Evolutionary conservation across 2,329 filamentous ascomycete genomes (phyloP), one percentile per base, ranked within the genome.

Genomic region (Hypoxylon sp.): DNA sequence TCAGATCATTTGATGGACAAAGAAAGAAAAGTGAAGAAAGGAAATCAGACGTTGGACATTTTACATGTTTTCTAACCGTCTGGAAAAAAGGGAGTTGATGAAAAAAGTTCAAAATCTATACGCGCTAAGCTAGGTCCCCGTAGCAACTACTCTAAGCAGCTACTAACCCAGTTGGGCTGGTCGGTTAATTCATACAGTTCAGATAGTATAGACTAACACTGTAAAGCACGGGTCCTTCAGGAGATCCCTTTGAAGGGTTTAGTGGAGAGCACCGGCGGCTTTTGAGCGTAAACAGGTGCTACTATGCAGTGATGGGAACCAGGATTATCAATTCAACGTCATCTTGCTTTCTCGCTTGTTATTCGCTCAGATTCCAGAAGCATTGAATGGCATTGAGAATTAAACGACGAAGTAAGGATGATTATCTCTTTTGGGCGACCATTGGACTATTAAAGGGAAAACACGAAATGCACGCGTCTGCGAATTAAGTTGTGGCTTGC

Each of bases 371-470:
- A 65, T 65, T 65, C 60, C 45, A 61, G 46, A 62, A 51, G 43
- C 55, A 52, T 28, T 50, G 17, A 49, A 49, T 14, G 38, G 51
- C 52, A 63, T 59, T 38, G 17, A 58, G 34, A 38, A 46, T 34
- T 52, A 45, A 41, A 23, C 11, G 25, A 43, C 36, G 19, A 46
- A 60, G 36, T 34, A 50, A 41, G 41, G 41, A 45, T 59, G 19
- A 17, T 46, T 45, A 13, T 59, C 55, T 55, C 17, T 59, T 65
- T 67, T 62, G 3, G 45, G 59, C 46, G 53, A 60, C 17, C 49
- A 51, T 63, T 70, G 67, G 67, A 34, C 53, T 45, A 70, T 70
- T 63, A 63, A 64, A 63, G 67, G 63, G 13, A 60, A 53, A 17
- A 65, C 67, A 17, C 67, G 64, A 65, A 52, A 67, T 69, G 60